Evolutionary conservation across 805 yeast genomes (phyloP), one percentile per base, ranked within the genome.

Genomic region (Starmerella bombicola): DNA sequence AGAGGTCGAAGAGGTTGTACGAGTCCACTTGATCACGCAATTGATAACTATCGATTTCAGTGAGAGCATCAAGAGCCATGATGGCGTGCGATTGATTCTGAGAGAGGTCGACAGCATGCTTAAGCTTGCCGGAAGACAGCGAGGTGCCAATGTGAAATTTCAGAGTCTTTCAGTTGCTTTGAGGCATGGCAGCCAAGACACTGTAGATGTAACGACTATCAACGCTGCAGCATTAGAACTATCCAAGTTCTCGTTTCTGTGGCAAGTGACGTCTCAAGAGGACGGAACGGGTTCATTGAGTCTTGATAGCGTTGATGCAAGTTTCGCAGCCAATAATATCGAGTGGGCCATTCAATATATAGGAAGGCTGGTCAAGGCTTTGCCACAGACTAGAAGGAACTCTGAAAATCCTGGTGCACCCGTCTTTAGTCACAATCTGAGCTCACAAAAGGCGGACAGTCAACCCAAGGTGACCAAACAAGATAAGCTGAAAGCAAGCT

Each of bases 1-100:
- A 9, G 29, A 30, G 2, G n/a, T 37, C n/a, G 13, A 9, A 5
- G 38, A 30, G 16, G 17, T 28, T 9, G 7, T 38, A 21, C 36
- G 48, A 5, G 9, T 18, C 8, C 46, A 45, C 18, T 10, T 78
- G 6, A 67, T 70, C 1, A 50, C 72, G 3, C 79, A 80, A 0
- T 53, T 53, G 5, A 43, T 73, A 0, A 58, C 62, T 5, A 3
- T 74, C 1, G 54, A 61, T 15, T 56, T 69, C 38, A 66, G 70
- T 19, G 45, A 47, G 16, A 28, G 31, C 3, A 23, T 40, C 3
- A 30, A 10, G 1, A 62, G 60, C 28, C 30, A 28, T 13, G 33
- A 41, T 12, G 38, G 47, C 10, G 21, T 45, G 1, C 35, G 24
- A 5, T 22, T 47, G 18, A 33, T 33, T 19, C n/a, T 54, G 44